phyloP scores from a whole-genome alignment of 2,329 filamentous ascomycete genomes.

The Colletotrichum filicis region DNA sequence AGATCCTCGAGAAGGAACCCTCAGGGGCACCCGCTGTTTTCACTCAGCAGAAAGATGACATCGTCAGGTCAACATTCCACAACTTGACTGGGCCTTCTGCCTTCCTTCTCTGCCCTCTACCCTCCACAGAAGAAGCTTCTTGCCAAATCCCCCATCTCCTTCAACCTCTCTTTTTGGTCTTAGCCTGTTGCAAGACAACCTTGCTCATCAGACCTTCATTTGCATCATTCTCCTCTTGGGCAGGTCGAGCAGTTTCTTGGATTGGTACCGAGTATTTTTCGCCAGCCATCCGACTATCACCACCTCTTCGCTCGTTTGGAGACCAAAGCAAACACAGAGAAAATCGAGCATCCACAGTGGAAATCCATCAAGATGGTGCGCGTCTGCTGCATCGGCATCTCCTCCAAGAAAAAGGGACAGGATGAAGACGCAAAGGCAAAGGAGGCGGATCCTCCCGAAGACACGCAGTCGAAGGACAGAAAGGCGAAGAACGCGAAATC shows the following conservation, averaged over 20 bases:
- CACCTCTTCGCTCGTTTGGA: constrained; percentile 26
- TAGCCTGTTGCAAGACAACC: background rate
- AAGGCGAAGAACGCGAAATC: background rate
- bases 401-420: background rate
- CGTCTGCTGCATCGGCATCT: constrained; percentile 11
- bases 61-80: constrained; percentile 1
- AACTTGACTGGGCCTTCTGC: background rate
- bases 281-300: constrained; percentile 30
- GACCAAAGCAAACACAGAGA: constrained; percentile 1
- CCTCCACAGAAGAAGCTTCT: constrained; percentile 2
- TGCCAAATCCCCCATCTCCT: constrained; percentile 15
- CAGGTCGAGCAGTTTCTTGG: constrained; percentile 25
- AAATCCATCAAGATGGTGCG: constrained; percentile 2
- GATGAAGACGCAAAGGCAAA: background rate
- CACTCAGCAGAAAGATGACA: background rate
- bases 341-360: background rate
- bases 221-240: constrained; percentile 32
- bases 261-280: constrained; percentile 26
- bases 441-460: background rate
- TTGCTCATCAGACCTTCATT: constrained; percentile 18
- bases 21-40: constrained; percentile 12
- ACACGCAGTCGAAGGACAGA: background rate
- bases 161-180: constrained; percentile 4
- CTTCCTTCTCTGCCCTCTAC: constrained; percentile 11
- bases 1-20: constrained; percentile 20